phyloP scores from a whole-genome alignment of 441 rosid genomes.

The Theobroma grandiflorum region DNA sequence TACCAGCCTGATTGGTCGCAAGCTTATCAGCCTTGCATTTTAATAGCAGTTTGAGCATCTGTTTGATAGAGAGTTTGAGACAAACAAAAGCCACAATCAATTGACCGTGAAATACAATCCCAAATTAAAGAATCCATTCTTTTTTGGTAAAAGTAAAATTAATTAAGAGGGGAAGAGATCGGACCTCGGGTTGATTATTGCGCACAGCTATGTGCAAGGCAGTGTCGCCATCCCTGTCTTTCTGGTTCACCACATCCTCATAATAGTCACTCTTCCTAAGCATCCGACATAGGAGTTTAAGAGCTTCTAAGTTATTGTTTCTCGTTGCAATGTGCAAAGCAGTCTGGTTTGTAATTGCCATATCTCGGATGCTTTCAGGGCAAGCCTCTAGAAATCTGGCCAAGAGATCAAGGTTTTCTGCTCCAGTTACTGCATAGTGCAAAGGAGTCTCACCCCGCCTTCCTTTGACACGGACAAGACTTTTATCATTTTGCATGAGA shows the following conservation, averaged over 20 bases:
- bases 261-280: background rate
- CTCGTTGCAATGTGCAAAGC: background rate
- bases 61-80: background rate
- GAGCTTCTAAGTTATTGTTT: background rate
- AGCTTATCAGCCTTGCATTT: background rate
- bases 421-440: background rate
- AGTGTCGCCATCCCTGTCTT: background rate
- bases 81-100: background rate
- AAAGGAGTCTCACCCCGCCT: conserved; percentile 1
- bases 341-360: no score
- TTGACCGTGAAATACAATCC: background rate
- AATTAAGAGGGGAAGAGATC: background rate
- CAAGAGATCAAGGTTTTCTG: background rate
- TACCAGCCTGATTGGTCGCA: background rate
- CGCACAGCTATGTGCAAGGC: background rate
- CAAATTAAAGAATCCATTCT: background rate
- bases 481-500: background rate
- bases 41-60: background rate
- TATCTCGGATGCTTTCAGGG: no score
- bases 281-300: background rate
- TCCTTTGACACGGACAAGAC: background rate
- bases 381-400: no score
- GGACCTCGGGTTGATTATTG: background rate
- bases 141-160: background rate
- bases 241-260: background rate